A percentile compares a stretch with the other conserved stretches of the same genome.
Conservation (phyloP, 495 filamentous ascomycete genomes). For the Hyaloscypha variabilis region DNA sequence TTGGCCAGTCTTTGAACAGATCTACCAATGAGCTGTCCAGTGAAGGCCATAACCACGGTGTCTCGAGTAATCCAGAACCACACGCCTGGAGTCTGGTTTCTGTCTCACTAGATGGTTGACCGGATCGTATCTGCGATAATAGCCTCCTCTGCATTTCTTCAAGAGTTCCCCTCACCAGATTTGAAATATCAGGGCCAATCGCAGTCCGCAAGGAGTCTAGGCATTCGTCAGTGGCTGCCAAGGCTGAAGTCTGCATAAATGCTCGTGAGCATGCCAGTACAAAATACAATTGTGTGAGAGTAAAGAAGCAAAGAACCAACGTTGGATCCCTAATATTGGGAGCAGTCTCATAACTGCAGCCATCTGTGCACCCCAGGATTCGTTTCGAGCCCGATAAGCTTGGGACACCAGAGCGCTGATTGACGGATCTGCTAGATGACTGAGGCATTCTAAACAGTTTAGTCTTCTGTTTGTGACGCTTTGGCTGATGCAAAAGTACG, state of each 20-base stretch:
- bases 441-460: constrained; percentile 5
- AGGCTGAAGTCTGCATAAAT: too few relatives aligned
- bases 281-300: too few relatives aligned
- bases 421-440: constrained; percentile 2
- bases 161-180: constrained; percentile 6
- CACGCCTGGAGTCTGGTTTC: constrained; percentile 1
- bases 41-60: constrained; percentile 1
- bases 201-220: not conserved
- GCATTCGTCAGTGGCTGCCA: not conserved
- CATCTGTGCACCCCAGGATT: not conserved
- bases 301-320: too few relatives aligned
- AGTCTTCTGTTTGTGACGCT: not conserved
- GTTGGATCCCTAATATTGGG: not conserved
- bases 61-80: not conserved
- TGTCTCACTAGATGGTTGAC: not conserved
- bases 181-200: not conserved
- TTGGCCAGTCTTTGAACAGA: constrained; percentile 20
- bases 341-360: constrained; percentile 5
- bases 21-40: not conserved
- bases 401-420: constrained; percentile 5
- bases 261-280: too few relatives aligned
- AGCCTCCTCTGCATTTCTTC: constrained; percentile 35
- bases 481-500: constrained; percentile 14
- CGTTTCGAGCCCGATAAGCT: not conserved
- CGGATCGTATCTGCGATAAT: not conserved